Base-by-base conservation (phyloP, 371 early-diverging fungal genomes). In the Choanephora cucurbitarum region DNA sequence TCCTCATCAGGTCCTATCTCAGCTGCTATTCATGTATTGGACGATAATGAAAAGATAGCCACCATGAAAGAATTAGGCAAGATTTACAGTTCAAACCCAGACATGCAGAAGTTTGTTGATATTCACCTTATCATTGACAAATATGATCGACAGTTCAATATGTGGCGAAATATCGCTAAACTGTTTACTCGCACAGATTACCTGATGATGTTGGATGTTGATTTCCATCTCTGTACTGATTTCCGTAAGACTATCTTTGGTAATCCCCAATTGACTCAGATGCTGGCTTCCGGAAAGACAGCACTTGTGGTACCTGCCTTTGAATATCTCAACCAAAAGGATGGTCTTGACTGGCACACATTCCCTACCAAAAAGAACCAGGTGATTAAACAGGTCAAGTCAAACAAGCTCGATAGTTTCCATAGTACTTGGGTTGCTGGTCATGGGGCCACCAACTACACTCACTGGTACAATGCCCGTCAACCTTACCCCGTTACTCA, bases 131-230 rank as follows among this genome's bases (percentile, higher is more conserved):
- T 87, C n/a, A 54, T 82, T 2, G 88, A 87, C 61, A 72, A 65
- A 40, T 87, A 75, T 61, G 82, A 84, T 39, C 73, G 88, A 22
- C 86, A 87, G 58, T 87, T 87, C 67, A 87, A 87, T 49, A 75
- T 83, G 81, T 87, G 88, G 88, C 73, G 88, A 23, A 87, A 87
- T 43, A 74, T 82, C 9, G 88, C 88, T 40, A 74, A 83, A 44
- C 69, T 87, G 49, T 87, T 85, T 71, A 79, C 86, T 3, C 79
- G 84, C 7, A 80, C 87, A 24, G 80, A 86, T 40, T 86, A 79
- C 50, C 65, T 87, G 34, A 80, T 86, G 83, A 83, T 83, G 85
- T 67, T 87, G 18, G 88, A 87, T 60, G 84, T 86, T 44, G 88
- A 87, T 55, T 87, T 87, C 51, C 76, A 82, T 49, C 66, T 84